Evolutionary conservation across 495 filamentous ascomycete genomes (phyloP).

Genomic region (Cladorrhinum samala): DNA sequence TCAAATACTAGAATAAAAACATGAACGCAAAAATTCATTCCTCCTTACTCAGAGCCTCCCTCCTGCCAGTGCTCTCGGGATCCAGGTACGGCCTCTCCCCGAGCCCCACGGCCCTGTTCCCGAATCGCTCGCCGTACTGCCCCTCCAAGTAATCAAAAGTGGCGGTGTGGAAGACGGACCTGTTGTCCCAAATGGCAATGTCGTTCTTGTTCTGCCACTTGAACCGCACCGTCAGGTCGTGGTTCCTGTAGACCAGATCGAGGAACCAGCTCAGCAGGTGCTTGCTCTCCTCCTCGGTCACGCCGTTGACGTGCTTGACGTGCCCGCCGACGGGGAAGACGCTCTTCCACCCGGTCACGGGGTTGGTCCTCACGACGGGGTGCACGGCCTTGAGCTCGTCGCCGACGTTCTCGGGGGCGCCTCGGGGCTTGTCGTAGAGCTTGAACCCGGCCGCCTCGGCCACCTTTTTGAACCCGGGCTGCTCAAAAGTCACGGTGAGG

Average conservation of each 20-base stretch:
- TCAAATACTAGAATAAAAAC: too few relatives aligned
- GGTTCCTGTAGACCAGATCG: conserved; percentile 59
- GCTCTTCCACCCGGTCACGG: conserved; percentile 72
- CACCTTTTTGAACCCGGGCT: conserved; percentile 49
- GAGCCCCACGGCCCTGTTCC: conserved; percentile 56
- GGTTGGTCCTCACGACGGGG: conserved; percentile 69
- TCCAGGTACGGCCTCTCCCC: conserved; percentile 64
- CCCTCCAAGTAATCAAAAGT: conserved; percentile 58
- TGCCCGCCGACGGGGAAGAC: conserved; percentile 61
- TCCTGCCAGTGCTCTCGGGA: conserved; percentile 48
- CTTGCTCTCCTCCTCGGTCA: conserved; percentile 56
- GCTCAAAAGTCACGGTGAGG: conserved; percentile 58
- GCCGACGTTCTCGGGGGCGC: conserved; percentile 60
- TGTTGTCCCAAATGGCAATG: conserved; percentile 74
- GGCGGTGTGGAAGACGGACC: conserved; percentile 59
- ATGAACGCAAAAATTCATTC: too few relatives aligned
- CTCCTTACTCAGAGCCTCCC: conserved; percentile 52
- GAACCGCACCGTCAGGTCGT: conserved; percentile 66
- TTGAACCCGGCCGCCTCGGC: conserved; percentile 49
- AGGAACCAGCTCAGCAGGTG: conserved; percentile 54
- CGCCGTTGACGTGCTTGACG: conserved; percentile 56
- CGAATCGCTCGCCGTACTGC: conserved; percentile 50
- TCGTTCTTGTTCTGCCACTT: conserved; percentile 58
- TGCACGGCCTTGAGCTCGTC: conserved; percentile 55
- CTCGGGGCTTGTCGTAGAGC: conserved; percentile 52